Evolutionary conservation across 2,329 filamentous ascomycete genomes (phyloP), one percentile per base, ranked within the genome.

Genomic region (Aspergillus candidus): DNA sequence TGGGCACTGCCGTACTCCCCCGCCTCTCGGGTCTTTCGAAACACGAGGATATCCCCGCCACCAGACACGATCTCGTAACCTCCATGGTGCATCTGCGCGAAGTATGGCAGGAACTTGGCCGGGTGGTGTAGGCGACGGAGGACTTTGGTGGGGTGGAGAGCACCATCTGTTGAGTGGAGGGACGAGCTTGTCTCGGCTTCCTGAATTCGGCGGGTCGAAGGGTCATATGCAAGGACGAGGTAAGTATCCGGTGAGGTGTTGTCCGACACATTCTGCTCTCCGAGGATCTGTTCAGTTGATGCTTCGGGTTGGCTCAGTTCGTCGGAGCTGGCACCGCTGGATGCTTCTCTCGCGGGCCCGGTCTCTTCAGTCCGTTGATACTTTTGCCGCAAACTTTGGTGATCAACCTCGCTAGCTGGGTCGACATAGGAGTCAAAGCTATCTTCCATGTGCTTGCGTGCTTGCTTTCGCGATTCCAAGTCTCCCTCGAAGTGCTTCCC

Each of bases 61-160:
- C 69, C 70, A 4, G 65, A 67, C 10, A 65, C 62, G 32, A 73
- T 64, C 12, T 69, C 66, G 40, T 69, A 72, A 3, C 69, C 70
- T 32, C 67, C 60, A 18, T 52, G 41, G 40, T 65, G 56, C 57
- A 72, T 62, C 22, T 56, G 47, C 4, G 57, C 55, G 32, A 72
- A 68, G 43, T 68, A 62, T 3, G 63, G 62, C 2, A 72, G 49
- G 36, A 72, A 72, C 31, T 64, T 66, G n/a, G 63, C 62, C 3
- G 69, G 64, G 18, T 66, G 62, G 30, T 67, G 61, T 6, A 73
- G 52, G 10, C 57, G 61, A 13, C 62, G 53, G 6, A 72, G 53
- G 5, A 70, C 54, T 11, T 68, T 60, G n/a, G 57, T 52, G 6
- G 64, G 57, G 41, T 59, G 57, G 1, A 50, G 38, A 27, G 43